Percentiles rank a stretch among this genome's conserved stretches.
phyloP scores from a whole-genome alignment of 768 basidiomycete genomes.

The Brasilioporus rufonigricans region DNA sequence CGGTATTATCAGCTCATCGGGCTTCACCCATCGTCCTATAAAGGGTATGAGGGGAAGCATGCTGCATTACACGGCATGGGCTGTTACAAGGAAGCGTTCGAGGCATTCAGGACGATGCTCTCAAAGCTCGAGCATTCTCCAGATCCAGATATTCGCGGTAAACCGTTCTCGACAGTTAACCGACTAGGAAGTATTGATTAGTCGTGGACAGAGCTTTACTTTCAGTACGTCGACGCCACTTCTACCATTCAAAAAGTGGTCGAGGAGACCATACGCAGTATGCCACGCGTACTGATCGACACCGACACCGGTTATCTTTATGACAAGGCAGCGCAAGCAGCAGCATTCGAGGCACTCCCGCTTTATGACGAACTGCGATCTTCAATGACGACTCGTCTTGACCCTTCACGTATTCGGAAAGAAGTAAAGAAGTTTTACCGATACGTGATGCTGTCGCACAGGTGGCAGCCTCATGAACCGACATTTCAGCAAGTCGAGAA shows the following conservation, averaged over 20 bases:
- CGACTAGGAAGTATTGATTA: neutral
- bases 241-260: neutral
- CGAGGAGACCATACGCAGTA: neutral
- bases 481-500: neutral
- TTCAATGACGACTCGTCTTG: neutral
- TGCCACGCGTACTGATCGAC: neutral
- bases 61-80: neutral
- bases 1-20: neutral
- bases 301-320: neutral
- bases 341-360: neutral
- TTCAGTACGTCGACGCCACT: neutral
- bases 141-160: neutral
- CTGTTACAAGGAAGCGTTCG: neutral
- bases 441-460: neutral
- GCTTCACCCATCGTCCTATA: neutral
- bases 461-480: neutral
- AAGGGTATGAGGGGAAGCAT: neutral
- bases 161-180: too few relatives aligned
- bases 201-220: neutral
- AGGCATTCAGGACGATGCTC: neutral
- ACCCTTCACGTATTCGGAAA: neutral
- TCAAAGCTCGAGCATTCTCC: neutral
- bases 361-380: neutral
- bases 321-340: neutral
- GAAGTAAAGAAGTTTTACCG: neutral